Conservation (phyloP, 495 filamentous ascomycete species). For the Hypoxylon subgilvum region DNA sequence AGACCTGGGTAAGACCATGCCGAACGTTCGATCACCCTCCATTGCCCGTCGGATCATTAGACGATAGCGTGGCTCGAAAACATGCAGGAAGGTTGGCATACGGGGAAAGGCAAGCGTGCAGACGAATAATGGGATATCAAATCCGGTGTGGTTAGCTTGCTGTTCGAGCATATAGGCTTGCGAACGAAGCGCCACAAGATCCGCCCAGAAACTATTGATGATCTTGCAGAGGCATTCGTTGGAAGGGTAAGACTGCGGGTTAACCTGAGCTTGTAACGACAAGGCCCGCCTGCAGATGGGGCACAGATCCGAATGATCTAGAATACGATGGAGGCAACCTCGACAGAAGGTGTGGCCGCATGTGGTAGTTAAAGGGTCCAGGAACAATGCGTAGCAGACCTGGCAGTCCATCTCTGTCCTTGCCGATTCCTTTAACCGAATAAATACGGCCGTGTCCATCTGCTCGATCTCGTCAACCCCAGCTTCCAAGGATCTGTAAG, state of each 20-base stretch:
- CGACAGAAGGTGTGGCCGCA: conserved; percentile 93
- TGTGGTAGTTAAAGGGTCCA: conserved; percentile 80
- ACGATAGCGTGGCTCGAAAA: conserved; percentile 91
- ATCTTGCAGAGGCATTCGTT: conserved; percentile 68
- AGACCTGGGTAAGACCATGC: conserved; percentile 68
- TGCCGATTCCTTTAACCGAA: conserved; percentile 63
- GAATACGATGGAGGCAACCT: conserved; percentile 71
- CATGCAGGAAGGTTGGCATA: conserved; percentile 83
- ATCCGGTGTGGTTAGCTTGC: conserved; percentile 55
- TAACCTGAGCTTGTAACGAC: conserved; percentile 63
- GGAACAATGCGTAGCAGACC: conserved; percentile 79
- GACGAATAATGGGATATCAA: conserved; percentile 76
- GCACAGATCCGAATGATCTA: conserved; percentile 78
- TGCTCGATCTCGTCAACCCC: conserved; percentile 45
- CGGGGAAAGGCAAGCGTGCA: conserved; percentile 80
- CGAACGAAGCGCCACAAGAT: conserved; percentile 56
- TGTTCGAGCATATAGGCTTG: conserved; percentile 44
- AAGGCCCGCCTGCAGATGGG: conserved; percentile 76
- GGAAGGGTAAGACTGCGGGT: conserved; percentile 55
- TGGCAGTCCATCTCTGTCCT: conserved; percentile 82
- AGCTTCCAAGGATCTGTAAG: conserved; percentile 53
- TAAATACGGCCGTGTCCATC: conserved; percentile 60
- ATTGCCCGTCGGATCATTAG: conserved; percentile 84
- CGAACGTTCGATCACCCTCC: conserved; percentile 75
- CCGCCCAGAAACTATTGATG: conserved; percentile 69